Conservation (phyloP, 2,329 filamentous ascomycete species). For the Trichoderma atroviride region DNA sequence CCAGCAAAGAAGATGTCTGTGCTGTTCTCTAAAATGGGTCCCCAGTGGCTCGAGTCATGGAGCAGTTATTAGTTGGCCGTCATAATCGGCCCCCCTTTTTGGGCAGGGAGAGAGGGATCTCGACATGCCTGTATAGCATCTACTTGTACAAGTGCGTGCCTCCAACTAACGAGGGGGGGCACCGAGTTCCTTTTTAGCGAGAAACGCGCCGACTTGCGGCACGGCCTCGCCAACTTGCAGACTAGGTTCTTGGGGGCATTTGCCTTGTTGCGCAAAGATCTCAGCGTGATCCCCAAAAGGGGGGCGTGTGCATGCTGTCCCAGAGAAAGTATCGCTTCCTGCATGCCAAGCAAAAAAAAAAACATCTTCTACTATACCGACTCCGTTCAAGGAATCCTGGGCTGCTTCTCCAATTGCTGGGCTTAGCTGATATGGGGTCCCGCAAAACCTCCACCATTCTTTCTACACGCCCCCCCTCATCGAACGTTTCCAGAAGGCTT, state of each 20-base stretch:
- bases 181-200: neutral
- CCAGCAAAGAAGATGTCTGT: neutral
- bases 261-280: neutral
- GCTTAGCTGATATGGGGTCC: neutral
- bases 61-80: neutral
- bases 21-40: neutral
- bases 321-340: neutral
- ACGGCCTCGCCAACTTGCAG: neutral
- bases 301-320: neutral
- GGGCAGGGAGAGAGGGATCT: neutral
- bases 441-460: neutral
- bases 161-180: neutral
- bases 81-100: neutral
- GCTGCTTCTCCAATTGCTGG: neutral
- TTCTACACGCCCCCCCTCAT: neutral
- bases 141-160: neutral
- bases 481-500: constrained; percentile 10
- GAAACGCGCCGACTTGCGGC: neutral
- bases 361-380: neutral
- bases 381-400: neutral
- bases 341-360: neutral
- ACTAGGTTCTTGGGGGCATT: neutral
- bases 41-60: neutral
- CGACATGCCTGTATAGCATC: neutral
- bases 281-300: neutral